These are phyloP conservation scores for Thozetella sp. DNA, from an alignment of 495 filamentous ascomycete species.

Conservation along the genomic window DNA sequence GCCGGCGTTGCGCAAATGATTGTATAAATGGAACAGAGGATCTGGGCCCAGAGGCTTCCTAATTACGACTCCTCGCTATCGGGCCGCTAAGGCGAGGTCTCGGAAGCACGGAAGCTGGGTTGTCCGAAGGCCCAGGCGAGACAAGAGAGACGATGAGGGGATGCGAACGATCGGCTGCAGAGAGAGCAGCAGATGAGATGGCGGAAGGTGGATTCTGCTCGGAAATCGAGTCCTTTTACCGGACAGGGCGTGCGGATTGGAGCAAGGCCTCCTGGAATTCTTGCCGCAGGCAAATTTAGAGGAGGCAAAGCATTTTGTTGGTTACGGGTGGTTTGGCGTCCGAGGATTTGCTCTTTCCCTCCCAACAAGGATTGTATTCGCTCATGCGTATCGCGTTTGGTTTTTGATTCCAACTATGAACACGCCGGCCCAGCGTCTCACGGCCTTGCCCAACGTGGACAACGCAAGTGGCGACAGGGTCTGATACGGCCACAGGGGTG, in stretches of 20 bases:
- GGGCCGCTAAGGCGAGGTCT: too few relatives aligned
- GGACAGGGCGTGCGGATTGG: background rate
- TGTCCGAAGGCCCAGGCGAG: too few relatives aligned
- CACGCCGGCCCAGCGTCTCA: background rate
- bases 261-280: background rate
- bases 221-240: background rate
- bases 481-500: too few relatives aligned
- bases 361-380: background rate
- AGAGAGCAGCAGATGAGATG: background rate
- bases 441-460: background rate
- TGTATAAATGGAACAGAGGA: constrained; percentile 59
- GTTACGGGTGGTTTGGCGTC: background rate
- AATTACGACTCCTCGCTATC: too few relatives aligned
- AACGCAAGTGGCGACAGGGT: too few relatives aligned
- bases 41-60: background rate
- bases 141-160: background rate
- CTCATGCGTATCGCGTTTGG: background rate
- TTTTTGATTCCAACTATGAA: background rate
- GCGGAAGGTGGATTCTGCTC: background rate
- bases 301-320: background rate
- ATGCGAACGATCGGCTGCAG: background rate
- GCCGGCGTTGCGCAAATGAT: constrained; percentile 98
- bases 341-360: background rate
- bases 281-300: background rate
- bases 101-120: too few relatives aligned